Percentiles rank a stretch among this genome's conserved stretches.
Conservation (phyloP, 768 basidiomycete genomes). For the Gymnopilus dilepis region DNA sequence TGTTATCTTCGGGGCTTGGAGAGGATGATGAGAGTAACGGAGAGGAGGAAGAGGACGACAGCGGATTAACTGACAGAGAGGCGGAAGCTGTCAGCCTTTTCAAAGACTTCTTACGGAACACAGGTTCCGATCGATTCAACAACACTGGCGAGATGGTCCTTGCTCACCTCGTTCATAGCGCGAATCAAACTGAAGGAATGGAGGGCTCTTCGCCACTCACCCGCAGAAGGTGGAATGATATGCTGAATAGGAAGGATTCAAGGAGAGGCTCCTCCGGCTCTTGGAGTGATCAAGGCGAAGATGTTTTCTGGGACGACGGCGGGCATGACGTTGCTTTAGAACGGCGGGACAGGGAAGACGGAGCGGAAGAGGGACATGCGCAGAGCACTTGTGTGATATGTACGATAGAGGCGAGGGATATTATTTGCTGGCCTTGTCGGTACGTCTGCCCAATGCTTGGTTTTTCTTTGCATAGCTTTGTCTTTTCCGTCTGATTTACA, state of each 20-base stretch:
- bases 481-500: not conserved
- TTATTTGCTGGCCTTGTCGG: slow-evolving; percentile 90
- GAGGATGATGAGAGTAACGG: too few relatives aligned
- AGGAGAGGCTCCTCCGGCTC: slow-evolving; percentile 20
- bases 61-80: slow-evolving; percentile 22
- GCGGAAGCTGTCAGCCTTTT: slow-evolving; percentile 56
- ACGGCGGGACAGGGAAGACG: slow-evolving; percentile 3
- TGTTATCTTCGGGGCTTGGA: slow-evolving; percentile 22
- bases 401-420: slow-evolving; percentile 65
- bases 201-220: slow-evolving; percentile 24
- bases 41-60: slow-evolving; percentile 32
- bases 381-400: slow-evolving; percentile 68
- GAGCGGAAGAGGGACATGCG: slow-evolving; percentile 21
- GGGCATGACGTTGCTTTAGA: not conserved
- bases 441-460: slow-evolving; percentile 31
- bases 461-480: not conserved
- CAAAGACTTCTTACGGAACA: slow-evolving; percentile 51
- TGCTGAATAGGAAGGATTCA: slow-evolving; percentile 13
- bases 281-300: slow-evolving; percentile 24
- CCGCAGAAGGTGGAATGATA: slow-evolving; percentile 26
- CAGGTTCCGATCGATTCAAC: slow-evolving; percentile 28
- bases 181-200: not conserved
- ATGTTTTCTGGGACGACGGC: slow-evolving; percentile 21
- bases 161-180: slow-evolving; percentile 31
- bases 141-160: slow-evolving; percentile 30